Conservation (phyloP, 345 rosid genomes). For the thale cress (Arabidopsis thaliana) region TAIR10.1 NC_003071.7:8400501-8401000, state of each 20-base stretch:
- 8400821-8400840: not conserved
- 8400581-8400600: conserved; percentile 3
- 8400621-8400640: conserved; percentile 87
- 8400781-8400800: not conserved
- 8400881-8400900: conserved; percentile 84
- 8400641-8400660: conserved; percentile 86
- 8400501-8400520: not conserved
- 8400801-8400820: not conserved
- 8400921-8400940: conserved; percentile 95
- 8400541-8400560: not conserved
- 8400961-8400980: conserved; percentile 74
- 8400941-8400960: conserved; percentile 97
- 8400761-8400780: conserved; percentile 11
- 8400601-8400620: conserved; percentile 80
- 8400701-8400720: conserved; percentile 18
- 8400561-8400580: not conserved
- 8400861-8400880: not conserved
- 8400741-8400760: not conserved
- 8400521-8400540: conserved; percentile 9
- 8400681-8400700: conserved; percentile 98
- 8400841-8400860: not conserved
- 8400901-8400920: conserved; percentile 95
- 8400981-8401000: conserved; percentile 29
- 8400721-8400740: conserved; percentile 9
- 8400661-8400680: conserved; percentile 89